Base-by-base conservation (phyloP, 257 asterid species). In the Plantago ovata region DNA sequence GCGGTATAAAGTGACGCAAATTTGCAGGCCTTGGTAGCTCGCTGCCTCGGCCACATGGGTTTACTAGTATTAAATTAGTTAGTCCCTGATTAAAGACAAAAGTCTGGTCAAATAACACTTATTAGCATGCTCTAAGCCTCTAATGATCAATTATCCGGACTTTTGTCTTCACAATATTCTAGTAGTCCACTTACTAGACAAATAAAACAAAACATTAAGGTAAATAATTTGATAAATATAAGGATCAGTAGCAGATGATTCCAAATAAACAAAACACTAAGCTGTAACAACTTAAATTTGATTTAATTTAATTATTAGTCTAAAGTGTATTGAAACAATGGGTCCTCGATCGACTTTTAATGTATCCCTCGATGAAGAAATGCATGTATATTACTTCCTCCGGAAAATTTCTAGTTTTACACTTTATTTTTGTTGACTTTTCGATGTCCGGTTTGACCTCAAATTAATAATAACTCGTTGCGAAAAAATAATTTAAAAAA, bases 321-420 rank as follows among this genome's bases (percentile, higher is more conserved):
- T 8, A 28, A 28, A 28, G n/a, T n/a, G n/a, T n/a, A n/a, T n/a
- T n/a, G 21, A 50, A 41, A 46, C 36, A 1, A 14, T 8, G 45
- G 11, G 49, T n/a, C 0, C 38, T n/a, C 12, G n/a, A 20, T 60
- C 63, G 60, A 53, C 57, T 15, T 43, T 58, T 16, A 15, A 53
- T 64, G 72, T 60, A 72, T 64, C 62, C 59, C 65, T 44, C 43
- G 38, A 67, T 47, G 12, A 32, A 32, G 4, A 43, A 16, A 3
- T 18, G 5, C 20, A 19, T 44, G 28, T 48, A n/a, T n/a, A n/a
- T n/a, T n/a, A n/a, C n/a, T n/a, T n/a, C n/a, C n/a, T n/a, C n/a
- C n/a, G n/a, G n/a, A n/a, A n/a, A n/a, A n/a, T n/a, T n/a, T n/a
- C n/a, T n/a, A n/a, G n/a, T n/a, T n/a, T n/a, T n/a, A n/a, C n/a